Base-by-base conservation (phyloP, 2,329 filamentous ascomycete species). In the Botrytis squamosa region DNA sequence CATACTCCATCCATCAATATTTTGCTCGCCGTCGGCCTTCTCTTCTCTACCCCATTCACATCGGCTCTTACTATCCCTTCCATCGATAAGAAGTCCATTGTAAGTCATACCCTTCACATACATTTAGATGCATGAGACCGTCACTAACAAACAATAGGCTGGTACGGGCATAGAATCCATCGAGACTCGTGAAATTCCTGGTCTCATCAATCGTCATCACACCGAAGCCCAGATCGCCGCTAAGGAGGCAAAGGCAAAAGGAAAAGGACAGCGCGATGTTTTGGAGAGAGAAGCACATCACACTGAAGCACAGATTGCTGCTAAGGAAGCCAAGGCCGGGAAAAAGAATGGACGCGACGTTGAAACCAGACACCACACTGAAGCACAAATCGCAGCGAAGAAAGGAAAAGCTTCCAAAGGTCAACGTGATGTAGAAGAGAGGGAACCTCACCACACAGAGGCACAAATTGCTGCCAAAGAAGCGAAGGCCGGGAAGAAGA, bases 1-100 rank as follows among this genome's bases (percentile, higher is more conserved):
- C 75, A 80, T 76, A 78, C 79, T 55, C 46, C 70, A 74, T 79
- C 79, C 44, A 73, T 80, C 74, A 77, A 78, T 66, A 75, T 76
- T 44, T 59, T 79, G 72, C 64, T 78, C 62, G 75, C 78, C 16
- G 69, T 80, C 62, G 79, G 79, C 73, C 78, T 80, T 57, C 74
- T 80, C 74, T 78, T 73, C 60, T 75, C 76, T n/a, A 76, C 74
- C 4, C 79, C 79, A 22, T 71, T 80, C 55, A 68, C 76, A 16
- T 75, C 74, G 22, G 78, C 75, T 22, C 73, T 74, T 72, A 74
- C 73, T 36, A 75, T 76, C 42, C 76, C 77, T 52, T 70, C 68
- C 10, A 55, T 80, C 36, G 74, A 71, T 9, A 75, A 72, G 64
- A 75, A 71, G 63, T 74, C 75, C 70, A 65, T 76, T 36, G 75